Percentiles rank a stretch among this genome's conserved stretches.
Conservation (phyloP, 768 basidiomycete species). For the Russula emetica region DNA sequence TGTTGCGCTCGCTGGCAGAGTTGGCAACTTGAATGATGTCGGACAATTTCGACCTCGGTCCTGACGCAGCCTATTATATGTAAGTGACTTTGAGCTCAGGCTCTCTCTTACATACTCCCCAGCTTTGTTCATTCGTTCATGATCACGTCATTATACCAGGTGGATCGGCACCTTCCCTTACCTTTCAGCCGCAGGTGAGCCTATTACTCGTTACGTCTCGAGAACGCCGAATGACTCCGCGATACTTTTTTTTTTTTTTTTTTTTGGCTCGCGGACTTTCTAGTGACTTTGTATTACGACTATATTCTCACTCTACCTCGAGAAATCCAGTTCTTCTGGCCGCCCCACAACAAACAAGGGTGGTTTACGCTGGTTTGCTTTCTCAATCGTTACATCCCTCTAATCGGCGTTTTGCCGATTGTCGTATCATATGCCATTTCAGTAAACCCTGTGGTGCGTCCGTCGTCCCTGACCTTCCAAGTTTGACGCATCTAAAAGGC, state of each 20-base stretch:
- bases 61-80: conserved; percentile 8
- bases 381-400: conserved; percentile 47
- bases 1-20: not conserved
- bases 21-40: conserved; percentile 10
- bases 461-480: not conserved
- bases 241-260: not conserved
- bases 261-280: not conserved
- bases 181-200: conserved; percentile 12
- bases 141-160: not conserved
- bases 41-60: not conserved
- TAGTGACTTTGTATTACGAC: conserved; percentile 35
- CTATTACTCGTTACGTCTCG: not conserved
- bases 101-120: not conserved
- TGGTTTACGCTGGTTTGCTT: conserved; percentile 44
- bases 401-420: conserved; percentile 36
- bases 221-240: not conserved
- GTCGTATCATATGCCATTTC: conserved; percentile 27
- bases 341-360: conserved; percentile 34
- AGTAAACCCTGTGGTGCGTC: not conserved
- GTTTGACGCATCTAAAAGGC: not conserved
- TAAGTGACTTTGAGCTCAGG: not conserved
- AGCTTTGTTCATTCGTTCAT: not conserved
- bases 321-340: conserved; percentile 46
- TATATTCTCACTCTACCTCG: conserved; percentile 31
- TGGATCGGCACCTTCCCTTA: not conserved